Evolutionary conservation across 2,329 filamentous ascomycete species (phyloP).

Genomic region (Xylariaceae sp.): DNA sequence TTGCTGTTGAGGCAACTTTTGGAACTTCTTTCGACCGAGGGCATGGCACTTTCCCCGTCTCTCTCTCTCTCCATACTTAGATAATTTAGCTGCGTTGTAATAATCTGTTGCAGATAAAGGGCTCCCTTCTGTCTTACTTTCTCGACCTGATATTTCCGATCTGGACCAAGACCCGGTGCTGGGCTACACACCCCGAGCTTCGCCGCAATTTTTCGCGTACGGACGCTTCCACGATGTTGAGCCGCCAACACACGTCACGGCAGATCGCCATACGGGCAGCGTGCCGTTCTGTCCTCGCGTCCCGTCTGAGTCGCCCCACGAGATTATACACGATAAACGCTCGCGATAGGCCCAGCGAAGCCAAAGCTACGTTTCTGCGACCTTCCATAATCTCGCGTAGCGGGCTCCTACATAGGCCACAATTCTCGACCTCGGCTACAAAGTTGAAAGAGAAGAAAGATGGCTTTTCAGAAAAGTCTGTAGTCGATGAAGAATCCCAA

Average conservation of each 20-base stretch:
- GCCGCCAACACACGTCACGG: constrained; percentile 30
- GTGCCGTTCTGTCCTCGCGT: constrained; percentile 19
- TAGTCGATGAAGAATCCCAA: constrained; percentile 49
- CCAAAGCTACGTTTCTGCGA: constrained; percentile 19
- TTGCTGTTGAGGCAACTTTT: constrained; percentile 15
- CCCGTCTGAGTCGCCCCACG: constrained; percentile 16
- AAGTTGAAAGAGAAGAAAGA: constrained; percentile 38
- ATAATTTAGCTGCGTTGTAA: neutral
- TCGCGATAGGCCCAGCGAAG: constrained; percentile 15
- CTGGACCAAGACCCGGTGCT: too few relatives aligned
- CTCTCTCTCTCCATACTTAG: neutral
- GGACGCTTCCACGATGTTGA: constrained; percentile 25
- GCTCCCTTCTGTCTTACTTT: too few relatives aligned
- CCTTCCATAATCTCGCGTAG: constrained; percentile 12
- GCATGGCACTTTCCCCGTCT: constrained; percentile 17
- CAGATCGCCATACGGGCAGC: constrained; percentile 24
- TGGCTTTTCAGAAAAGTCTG: constrained; percentile 47
- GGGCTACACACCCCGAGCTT: constrained; percentile 12
- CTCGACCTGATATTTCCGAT: too few relatives aligned
- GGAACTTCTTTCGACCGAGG: constrained; percentile 15
- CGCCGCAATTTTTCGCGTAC: constrained; percentile 19
- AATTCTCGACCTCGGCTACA: constrained; percentile 35
- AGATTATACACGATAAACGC: constrained; percentile 25
- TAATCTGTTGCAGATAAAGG: constrained; percentile 1
- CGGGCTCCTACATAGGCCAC: constrained; percentile 17